phyloP scores from a whole-genome alignment of 2,329 filamentous ascomycete species.

The Paecilomyces fulvus region DNA sequence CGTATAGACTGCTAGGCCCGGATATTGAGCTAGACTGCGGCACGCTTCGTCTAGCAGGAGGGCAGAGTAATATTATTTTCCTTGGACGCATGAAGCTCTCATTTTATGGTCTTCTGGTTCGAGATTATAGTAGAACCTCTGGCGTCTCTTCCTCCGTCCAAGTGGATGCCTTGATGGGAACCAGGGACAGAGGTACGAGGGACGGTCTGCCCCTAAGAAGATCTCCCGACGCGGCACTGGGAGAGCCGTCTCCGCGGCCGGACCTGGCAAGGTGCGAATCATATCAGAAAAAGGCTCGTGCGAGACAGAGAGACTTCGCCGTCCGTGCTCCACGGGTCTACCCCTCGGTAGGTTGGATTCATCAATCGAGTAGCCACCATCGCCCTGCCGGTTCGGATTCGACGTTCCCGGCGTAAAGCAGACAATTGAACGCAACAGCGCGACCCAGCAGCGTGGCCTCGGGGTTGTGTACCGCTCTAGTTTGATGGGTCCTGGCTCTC shows the following conservation, averaged over 20 bases:
- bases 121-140: too few species aligned
- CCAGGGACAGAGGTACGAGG: not conserved
- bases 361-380: not conserved
- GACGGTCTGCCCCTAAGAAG: not conserved
- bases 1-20: not conserved
- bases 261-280: not conserved
- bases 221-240: not conserved
- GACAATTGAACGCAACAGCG: not conserved
- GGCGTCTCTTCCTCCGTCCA: not conserved
- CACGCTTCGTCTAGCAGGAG: not conserved
- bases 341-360: not conserved
- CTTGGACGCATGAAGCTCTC: not conserved
- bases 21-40: not conserved
- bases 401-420: not conserved
- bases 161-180: not conserved
- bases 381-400: not conserved
- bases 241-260: not conserved
- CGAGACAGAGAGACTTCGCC: not conserved
- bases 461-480: constrained; percentile 22
- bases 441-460: constrained; percentile 20
- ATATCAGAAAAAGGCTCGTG: not conserved
- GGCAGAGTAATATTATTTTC: not conserved
- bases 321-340: not conserved
- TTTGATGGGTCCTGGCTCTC: constrained; percentile 1
- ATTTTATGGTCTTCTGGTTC: not conserved